A percentile compares a stretch with the other conserved stretches of the same genome.
These are phyloP conservation scores for Huntiella savannae DNA, from an alignment of 2,329 filamentous ascomycete genomes.

Conservation along the genomic window DNA sequence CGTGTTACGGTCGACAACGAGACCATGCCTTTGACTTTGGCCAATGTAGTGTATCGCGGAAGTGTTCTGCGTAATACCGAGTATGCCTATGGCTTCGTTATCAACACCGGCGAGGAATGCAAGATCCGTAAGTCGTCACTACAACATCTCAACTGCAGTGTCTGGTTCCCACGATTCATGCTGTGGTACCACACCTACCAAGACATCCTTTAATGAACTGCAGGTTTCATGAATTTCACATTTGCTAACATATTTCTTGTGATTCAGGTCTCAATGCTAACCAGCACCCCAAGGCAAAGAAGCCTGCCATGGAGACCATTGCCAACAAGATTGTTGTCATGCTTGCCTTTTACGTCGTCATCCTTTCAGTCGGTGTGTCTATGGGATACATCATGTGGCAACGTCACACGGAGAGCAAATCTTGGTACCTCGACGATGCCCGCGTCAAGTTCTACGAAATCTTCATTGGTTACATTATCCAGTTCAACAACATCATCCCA, in stretches of 20 bases:
- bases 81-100: constrained; percentile 53
- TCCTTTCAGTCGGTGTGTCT: constrained; percentile 63
- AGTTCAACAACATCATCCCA: constrained; percentile 92
- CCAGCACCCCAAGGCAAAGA: constrained; percentile 70
- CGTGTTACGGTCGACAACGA: constrained; percentile 39
- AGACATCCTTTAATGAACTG: not conserved
- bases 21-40: constrained; percentile 52
- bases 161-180: not conserved
- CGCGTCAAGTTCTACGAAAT: constrained; percentile 62
- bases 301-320: constrained; percentile 53
- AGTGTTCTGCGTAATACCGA: constrained; percentile 69
- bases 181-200: too few relatives aligned
- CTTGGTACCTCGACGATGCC: constrained; percentile 59
- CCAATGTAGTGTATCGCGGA: constrained; percentile 71
- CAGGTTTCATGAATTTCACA: not conserved
- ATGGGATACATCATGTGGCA: constrained; percentile 70
- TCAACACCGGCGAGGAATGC: constrained; percentile 81
- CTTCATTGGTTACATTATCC: constrained; percentile 78
- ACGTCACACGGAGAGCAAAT: constrained; percentile 39
- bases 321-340: constrained; percentile 69
- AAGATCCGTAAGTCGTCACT: constrained; percentile 42
- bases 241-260: not conserved
- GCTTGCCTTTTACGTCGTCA: constrained; percentile 60
- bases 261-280: constrained; percentile 54
- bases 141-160: not conserved